Base-by-base conservation (phyloP, 1,139 yeast species). In the Geotrichum klebahnii region DNA sequence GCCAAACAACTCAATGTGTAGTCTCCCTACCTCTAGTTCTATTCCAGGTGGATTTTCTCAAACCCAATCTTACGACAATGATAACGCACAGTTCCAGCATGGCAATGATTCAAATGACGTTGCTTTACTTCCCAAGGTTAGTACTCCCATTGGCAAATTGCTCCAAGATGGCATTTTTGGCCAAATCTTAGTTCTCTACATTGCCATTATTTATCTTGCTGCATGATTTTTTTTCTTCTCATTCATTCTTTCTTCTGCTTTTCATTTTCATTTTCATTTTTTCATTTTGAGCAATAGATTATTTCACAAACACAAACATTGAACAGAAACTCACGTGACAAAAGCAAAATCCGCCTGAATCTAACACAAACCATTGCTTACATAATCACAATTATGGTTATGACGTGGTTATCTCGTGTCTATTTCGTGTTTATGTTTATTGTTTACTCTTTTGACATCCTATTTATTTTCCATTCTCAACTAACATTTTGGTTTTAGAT, bases 201-300 rank as follows among this genome's bases (percentile, higher is more conserved):
- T 42, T 12, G 5, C 33, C 28, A 33, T 42, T 12, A 31, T 42
- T 42, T 42, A 42, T 33, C 34, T 42, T 19, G 29, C 38, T n/a
- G 38, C 45, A 42, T 42, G 45, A 33, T 9, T 4, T 14, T 8
- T 40, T 40, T 12, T 28, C 28, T 20, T 19, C 22, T 22, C 40
- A 5, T 32, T 10, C 4, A 5, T 32, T 17, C 4, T 17, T 10
- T 32, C 16, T 32, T 32, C n/a, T 32, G 5, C 12, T 12, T n/a
- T n/a, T n/a, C n/a, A n/a, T n/a, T n/a, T n/a, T n/a, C n/a, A n/a
- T n/a, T n/a, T n/a, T n/a, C n/a, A n/a, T 9, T 32, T 36, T 5
- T 20, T 36, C 14, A n/a, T 36, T 36, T 36, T 36, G 29, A 17
- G 12, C 10, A 35, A 16, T 17, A 10, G 20, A 32, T 5, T 10